These are phyloP conservation scores for Mallotus repandus DNA, from an alignment of 441 rosid species.

Conservation along the genomic window DNA sequence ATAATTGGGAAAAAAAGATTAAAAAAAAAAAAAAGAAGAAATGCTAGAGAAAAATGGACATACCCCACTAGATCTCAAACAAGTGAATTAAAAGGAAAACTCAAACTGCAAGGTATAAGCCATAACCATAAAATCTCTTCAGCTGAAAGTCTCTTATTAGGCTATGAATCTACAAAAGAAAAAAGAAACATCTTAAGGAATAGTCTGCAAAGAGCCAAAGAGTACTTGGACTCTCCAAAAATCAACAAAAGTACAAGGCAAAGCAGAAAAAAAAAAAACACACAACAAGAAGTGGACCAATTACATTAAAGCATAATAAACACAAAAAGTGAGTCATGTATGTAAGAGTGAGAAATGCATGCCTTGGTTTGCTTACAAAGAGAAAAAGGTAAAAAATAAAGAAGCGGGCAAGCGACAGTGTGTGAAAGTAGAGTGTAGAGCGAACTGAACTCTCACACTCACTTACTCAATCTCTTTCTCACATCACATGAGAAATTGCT, in stretches of 20 bases:
- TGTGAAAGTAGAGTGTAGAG: not conserved
- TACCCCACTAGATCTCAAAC: slow-evolving; percentile 68
- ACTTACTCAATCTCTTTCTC: not conserved
- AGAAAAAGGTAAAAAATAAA: not conserved
- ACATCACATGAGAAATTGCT: slow-evolving; percentile 26
- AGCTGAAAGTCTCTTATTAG: slow-evolving; percentile 34
- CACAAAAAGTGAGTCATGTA: slow-evolving; percentile 28
- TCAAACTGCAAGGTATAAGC: slow-evolving; percentile 29
- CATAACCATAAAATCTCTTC: slow-evolving; percentile 42
- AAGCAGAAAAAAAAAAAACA: slow-evolving; percentile 24
- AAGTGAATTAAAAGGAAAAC: slow-evolving; percentile 41
- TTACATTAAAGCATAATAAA: slow-evolving; percentile 36
- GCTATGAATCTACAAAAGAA: slow-evolving; percentile 16
- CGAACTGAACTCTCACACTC: slow-evolving; percentile 5
- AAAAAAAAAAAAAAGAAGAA: not conserved
- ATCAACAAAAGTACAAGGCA: slow-evolving; percentile 29
- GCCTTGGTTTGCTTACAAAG: slow-evolving; percentile 14
- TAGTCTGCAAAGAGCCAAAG: slow-evolving; percentile 30
- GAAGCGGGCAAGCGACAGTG: not conserved
- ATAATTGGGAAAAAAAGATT: not conserved
- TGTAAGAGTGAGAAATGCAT: slow-evolving; percentile 31
- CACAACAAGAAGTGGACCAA: slow-evolving; percentile 28
- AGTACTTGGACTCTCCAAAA: slow-evolving; percentile 28
- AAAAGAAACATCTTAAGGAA: slow-evolving; percentile 29
- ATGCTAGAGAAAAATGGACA: slow-evolving; percentile 26